Evolutionary conservation across 225 moss, liverwort and hornwort species (phyloP).

Genomic region (Marchantia paleacea): DNA sequence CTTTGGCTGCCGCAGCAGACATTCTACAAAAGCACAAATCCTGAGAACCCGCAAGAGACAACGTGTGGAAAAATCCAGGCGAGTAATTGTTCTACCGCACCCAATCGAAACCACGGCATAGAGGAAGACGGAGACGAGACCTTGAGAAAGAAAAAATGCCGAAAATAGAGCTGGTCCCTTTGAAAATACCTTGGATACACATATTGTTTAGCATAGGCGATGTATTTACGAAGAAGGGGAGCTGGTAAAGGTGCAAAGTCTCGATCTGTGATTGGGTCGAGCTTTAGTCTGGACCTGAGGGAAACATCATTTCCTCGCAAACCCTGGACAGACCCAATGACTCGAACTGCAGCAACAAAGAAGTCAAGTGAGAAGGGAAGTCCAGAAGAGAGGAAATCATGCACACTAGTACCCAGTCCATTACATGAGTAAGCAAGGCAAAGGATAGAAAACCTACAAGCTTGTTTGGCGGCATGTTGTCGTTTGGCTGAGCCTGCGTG

Average conservation of each 20-base stretch:
- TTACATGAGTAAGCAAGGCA: neutral
- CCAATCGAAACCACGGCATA: too few species aligned
- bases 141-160: too few species aligned
- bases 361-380: neutral
- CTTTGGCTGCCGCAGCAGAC: constrained; percentile 78
- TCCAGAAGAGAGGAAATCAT: neutral
- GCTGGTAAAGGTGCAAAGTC: constrained; percentile 73
- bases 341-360: constrained; percentile 43
- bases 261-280: constrained; percentile 62
- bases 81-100: too few species aligned
- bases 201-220: constrained; percentile 84
- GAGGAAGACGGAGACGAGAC: too few species aligned
- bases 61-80: too few species aligned
- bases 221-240: constrained; percentile 84
- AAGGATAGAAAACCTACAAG: constrained; percentile 46
- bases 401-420: neutral
- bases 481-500: constrained; percentile 92
- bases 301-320: constrained; percentile 57
- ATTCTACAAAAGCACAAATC: constrained; percentile 44
- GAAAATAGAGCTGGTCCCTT: too few species aligned
- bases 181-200: constrained; percentile 73
- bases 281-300: constrained; percentile 66
- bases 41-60: neutral
- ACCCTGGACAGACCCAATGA: constrained; percentile 50
- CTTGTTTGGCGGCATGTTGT: constrained; percentile 63